phyloP scores from a whole-genome alignment of 2,329 filamentous ascomycete species.

The Emmonsiellopsis sp. region DNA sequence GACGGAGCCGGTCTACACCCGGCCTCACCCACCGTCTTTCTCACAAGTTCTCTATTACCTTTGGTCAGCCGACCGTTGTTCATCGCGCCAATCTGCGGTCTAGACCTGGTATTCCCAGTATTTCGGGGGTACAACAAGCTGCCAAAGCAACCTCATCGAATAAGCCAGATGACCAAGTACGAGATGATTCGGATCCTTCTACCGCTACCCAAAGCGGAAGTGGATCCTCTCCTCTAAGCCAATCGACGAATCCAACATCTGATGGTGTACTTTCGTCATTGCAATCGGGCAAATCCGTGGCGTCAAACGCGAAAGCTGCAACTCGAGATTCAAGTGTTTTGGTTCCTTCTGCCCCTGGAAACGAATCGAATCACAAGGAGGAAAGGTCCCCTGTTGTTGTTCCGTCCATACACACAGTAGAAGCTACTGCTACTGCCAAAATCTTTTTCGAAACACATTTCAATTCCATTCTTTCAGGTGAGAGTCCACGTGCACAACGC shows the following conservation, averaged over 20 bases:
- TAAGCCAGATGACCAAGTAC: slow-evolving; percentile 21
- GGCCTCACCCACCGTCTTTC: slow-evolving; percentile 27
- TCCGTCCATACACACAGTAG: slow-evolving; percentile 52
- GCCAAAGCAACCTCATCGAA: slow-evolving; percentile 7
- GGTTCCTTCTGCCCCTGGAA: background rate
- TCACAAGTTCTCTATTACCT: slow-evolving; percentile 29
- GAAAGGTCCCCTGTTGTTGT: slow-evolving; percentile 10
- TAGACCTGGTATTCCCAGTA: slow-evolving; percentile 21
- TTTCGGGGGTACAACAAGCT: slow-evolving; percentile 17
- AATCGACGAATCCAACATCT: slow-evolving; percentile 29
- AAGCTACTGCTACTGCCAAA: slow-evolving; percentile 71
- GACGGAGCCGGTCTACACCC: slow-evolving; percentile 18
- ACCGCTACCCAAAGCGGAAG: slow-evolving; percentile 19
- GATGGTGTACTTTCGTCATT: slow-evolving; percentile 18
- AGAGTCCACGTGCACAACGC: slow-evolving; percentile 53
- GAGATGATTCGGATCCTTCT: slow-evolving; percentile 27
- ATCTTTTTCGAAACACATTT: slow-evolving; percentile 80
- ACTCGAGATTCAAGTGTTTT: background rate
- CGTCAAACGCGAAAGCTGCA: background rate
- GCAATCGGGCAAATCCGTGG: background rate
- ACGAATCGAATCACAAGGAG: slow-evolving; percentile 6
- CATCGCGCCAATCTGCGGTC: slow-evolving; percentile 26
- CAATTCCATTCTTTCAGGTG: slow-evolving; percentile 54
- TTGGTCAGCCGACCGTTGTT: slow-evolving; percentile 33
- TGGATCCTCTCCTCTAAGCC: slow-evolving; percentile 21